These are phyloP conservation scores for Fusarium succisae DNA, from an alignment of 2,329 filamentous ascomycete species.

Conservation along the genomic window DNA sequence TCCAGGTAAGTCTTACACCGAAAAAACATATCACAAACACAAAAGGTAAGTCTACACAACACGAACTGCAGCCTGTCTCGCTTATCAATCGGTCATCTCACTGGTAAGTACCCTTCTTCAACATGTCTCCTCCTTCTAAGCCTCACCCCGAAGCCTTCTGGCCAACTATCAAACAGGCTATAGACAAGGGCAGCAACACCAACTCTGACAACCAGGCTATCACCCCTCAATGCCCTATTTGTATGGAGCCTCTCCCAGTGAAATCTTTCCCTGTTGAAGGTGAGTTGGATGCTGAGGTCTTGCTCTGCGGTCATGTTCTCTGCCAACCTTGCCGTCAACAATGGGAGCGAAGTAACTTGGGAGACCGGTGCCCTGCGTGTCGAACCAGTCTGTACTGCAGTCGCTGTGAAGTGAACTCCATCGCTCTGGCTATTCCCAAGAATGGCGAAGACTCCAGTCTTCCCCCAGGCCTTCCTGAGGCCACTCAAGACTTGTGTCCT, in stretches of 20 bases:
- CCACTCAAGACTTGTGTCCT: neutral
- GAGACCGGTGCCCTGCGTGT: slow-evolving; percentile 25
- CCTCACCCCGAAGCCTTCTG: neutral
- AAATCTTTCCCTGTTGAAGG: neutral
- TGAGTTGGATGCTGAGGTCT: neutral
- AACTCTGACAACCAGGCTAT: neutral
- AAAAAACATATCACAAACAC: neutral
- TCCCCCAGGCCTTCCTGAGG: neutral
- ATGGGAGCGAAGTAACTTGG: neutral
- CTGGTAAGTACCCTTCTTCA: neutral
- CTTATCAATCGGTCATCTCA: neutral
- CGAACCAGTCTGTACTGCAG: neutral
- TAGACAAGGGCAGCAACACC: neutral
- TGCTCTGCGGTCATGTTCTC: slow-evolving; percentile 39
- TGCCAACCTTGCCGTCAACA: slow-evolving; percentile 22
- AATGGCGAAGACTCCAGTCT: neutral
- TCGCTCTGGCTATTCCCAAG: neutral
- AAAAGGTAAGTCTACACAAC: neutral
- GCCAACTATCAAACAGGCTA: slow-evolving; percentile 14
- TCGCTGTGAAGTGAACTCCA: neutral
- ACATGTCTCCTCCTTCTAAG: neutral
- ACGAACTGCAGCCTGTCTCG: neutral
- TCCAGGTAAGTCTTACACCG: neutral
- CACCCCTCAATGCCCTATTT: slow-evolving; percentile 28
- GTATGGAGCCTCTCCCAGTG: slow-evolving; percentile 13